Evolutionary conservation across 2,329 filamentous ascomycete species (phyloP).

Genomic region (Phialemonium atrogriseum): DNA sequence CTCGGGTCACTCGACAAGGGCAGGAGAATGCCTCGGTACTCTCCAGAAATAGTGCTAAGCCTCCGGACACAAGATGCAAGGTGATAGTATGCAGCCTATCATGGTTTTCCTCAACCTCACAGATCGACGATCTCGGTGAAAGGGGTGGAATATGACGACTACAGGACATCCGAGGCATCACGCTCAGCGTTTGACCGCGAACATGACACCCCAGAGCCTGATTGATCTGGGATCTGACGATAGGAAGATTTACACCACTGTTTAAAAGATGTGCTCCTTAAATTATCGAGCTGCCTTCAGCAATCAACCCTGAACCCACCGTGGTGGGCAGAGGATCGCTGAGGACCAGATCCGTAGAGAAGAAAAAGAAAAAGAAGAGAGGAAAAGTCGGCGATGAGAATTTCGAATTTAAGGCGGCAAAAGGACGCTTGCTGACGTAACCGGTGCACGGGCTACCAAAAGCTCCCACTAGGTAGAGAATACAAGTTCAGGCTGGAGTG

Average conservation of each 20-base stretch:
- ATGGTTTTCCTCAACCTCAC: slow-evolving; percentile 93
- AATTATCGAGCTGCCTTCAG: slow-evolving; percentile 75
- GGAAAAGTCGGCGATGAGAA: slow-evolving; percentile 14
- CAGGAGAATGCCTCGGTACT: slow-evolving; percentile 4
- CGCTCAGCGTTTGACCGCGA: slow-evolving; percentile 63
- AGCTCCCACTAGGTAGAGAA: too few relatives aligned
- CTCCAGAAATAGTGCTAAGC: background rate
- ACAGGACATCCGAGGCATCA: slow-evolving; percentile 46
- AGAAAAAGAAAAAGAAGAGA: slow-evolving; percentile 24
- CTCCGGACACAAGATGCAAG: too few relatives aligned
- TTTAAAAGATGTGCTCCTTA: slow-evolving; percentile 65
- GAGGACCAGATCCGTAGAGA: slow-evolving; percentile 74
- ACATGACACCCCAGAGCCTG: slow-evolving; percentile 53
- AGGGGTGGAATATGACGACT: slow-evolving; percentile 84
- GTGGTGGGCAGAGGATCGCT: slow-evolving; percentile 58
- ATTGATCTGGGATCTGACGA: slow-evolving; percentile 92
- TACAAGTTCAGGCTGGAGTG: too few relatives aligned
- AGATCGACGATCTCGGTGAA: slow-evolving; percentile 83
- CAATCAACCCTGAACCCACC: slow-evolving; percentile 64
- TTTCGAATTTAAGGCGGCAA: slow-evolving; percentile 10
- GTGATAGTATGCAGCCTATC: too few relatives aligned
- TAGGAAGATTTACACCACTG: slow-evolving; percentile 82
- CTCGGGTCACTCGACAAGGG: slow-evolving; percentile 6
- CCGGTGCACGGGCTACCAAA: too few relatives aligned
- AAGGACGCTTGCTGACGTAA: slow-evolving; percentile 6